phyloP scores from a whole-genome alignment of 176 grass and related monocot species.

The Pontederia paniculata region DNA sequence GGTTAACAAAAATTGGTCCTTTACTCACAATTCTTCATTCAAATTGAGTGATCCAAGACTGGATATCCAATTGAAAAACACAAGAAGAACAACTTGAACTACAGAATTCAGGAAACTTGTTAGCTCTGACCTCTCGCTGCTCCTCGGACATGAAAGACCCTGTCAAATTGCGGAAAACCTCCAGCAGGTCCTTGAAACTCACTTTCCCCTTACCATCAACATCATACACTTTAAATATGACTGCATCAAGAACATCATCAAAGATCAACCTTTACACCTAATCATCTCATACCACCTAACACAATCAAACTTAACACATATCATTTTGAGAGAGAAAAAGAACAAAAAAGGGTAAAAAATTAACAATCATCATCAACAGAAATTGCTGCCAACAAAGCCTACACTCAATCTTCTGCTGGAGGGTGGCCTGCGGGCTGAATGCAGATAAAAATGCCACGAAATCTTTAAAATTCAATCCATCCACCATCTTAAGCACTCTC shows the following conservation, averaged over 20 bases:
- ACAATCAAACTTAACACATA: too few relatives aligned
- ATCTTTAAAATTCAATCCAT: constrained; percentile 72
- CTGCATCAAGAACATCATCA: constrained; percentile 18
- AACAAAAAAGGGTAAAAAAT: too few relatives aligned
- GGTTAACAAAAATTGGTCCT: too few relatives aligned
- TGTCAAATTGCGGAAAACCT: constrained; percentile 40
- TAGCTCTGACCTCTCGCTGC: constrained; percentile 46
- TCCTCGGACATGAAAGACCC: constrained; percentile 60
- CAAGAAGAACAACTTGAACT: neutral
- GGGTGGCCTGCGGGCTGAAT: constrained; percentile 44
- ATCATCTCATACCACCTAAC: neutral
- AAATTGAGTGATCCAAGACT: too few relatives aligned
- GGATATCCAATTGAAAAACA: neutral
- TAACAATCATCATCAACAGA: too few relatives aligned
- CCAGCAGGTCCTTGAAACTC: constrained; percentile 53
- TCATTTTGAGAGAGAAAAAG: too few relatives aligned
- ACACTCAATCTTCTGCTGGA: constrained; percentile 48
- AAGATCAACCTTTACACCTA: constrained; percentile 3
- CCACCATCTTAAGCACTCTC: constrained; percentile 72
- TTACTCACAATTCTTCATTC: too few relatives aligned
- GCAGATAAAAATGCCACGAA: constrained; percentile 72
- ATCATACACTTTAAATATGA: constrained; percentile 82
- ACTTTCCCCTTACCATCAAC: constrained; percentile 67
- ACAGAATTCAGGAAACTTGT: constrained; percentile 2
- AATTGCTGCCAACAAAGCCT: constrained; percentile 7